Evolutionary conservation across 108 stramenopile genomes (phyloP).

Genomic region (Asterionellopsis glacialis): DNA sequence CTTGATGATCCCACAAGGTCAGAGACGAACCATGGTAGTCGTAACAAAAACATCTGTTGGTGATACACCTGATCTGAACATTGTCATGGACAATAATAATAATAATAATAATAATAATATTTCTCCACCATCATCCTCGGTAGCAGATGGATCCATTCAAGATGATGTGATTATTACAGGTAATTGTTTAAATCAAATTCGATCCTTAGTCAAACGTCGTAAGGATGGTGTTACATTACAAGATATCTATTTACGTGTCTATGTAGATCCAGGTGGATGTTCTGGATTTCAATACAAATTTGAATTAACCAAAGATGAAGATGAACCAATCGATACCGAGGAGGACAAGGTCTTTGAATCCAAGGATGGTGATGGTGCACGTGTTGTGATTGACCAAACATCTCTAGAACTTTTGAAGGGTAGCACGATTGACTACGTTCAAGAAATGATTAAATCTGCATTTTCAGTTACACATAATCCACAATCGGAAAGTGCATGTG

Average conservation of each 20-base stretch:
- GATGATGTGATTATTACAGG: slow-evolving; percentile 29
- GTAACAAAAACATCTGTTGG: slow-evolving; percentile 1
- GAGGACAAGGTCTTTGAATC: slow-evolving; percentile 42
- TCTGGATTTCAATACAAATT: slow-evolving; percentile 88
- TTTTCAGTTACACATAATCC: slow-evolving; percentile 96
- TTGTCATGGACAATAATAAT: background rate
- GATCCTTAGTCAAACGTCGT: slow-evolving; percentile 10
- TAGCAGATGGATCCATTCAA: background rate
- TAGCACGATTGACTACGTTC: slow-evolving; percentile 90
- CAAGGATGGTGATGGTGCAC: slow-evolving; percentile 16
- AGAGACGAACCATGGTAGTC: background rate
- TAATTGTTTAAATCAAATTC: slow-evolving; percentile 28
- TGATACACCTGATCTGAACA: background rate
- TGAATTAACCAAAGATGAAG: slow-evolving; percentile 47
- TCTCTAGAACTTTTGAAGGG: slow-evolving; percentile 86
- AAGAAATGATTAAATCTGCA: slow-evolving; percentile 93
- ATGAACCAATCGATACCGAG: slow-evolving; percentile 56
- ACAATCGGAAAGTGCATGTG: slow-evolving; percentile 94
- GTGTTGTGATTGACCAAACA: slow-evolving; percentile 63
- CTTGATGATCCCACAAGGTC: too few species aligned
- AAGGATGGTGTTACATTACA: background rate
- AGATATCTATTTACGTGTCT: slow-evolving; percentile 66
- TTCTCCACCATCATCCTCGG: background rate
- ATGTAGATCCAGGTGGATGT: slow-evolving; percentile 88
- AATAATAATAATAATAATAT: background rate